Evolutionary conservation across 768 basidiomycete species (phyloP).

Genomic region (Pholiota microspora): DNA sequence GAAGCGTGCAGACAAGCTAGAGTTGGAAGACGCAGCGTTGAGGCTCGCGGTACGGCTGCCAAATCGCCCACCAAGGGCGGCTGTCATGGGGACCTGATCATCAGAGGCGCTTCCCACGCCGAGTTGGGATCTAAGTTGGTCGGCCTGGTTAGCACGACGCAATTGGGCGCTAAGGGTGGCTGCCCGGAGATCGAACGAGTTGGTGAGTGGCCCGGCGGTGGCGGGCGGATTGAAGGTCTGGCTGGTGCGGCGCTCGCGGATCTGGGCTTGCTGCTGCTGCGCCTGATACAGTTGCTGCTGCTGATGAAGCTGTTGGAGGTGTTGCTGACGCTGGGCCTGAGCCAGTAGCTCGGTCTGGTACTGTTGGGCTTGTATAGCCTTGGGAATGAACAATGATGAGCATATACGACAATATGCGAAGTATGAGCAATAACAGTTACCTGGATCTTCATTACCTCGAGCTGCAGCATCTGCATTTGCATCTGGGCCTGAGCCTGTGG

Average conservation of each 20-base stretch:
- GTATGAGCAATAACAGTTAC: conserved; percentile 34
- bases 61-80: conserved; percentile 73
- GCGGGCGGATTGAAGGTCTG: conserved; percentile 54
- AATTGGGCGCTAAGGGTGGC: conserved; percentile 52
- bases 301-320: conserved; percentile 22
- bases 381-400: conserved; percentile 13
- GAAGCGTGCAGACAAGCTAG: conserved; percentile 20
- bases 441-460: conserved; percentile 82
- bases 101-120: conserved; percentile 41
- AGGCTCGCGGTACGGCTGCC: conserved; percentile 59
- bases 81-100: conserved; percentile 78
- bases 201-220: conserved; percentile 68
- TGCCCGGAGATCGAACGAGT: conserved; percentile 64
- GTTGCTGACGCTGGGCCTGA: conserved; percentile 41
- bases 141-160: conserved; percentile 69
- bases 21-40: conserved; percentile 31
- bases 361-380: conserved; percentile 76
- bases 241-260: conserved; percentile 46
- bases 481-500: conserved; percentile 60
- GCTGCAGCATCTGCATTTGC: conserved; percentile 86
- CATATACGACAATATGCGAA: conserved; percentile 7
- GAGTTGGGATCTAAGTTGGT: conserved; percentile 61
- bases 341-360: conserved; percentile 71
- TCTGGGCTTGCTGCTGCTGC: conserved; percentile 30
- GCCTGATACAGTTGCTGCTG: conserved; percentile 22